Evolutionary conservation across 2,329 filamentous ascomycete genomes (phyloP), one percentile per base, ranked within the genome.

Genomic region (Epichloe sp.): DNA sequence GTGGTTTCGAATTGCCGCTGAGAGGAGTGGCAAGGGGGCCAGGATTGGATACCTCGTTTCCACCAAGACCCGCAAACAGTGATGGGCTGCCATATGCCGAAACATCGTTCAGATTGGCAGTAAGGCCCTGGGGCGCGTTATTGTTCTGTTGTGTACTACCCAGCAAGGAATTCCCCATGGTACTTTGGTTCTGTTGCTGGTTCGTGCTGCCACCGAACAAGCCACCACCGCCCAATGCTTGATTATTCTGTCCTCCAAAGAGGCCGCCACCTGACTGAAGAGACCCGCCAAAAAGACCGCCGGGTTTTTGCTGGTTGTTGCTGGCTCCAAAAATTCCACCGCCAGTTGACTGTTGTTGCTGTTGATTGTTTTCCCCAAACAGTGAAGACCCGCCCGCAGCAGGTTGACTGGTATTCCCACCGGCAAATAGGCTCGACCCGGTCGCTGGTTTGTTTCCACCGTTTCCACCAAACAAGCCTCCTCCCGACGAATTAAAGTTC

Each of bases 21-120:
- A 97, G 75, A 0, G 94, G 93, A 0, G 91, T 97, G 8, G 91
- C 93, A 56, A 98, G 76, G 3, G 94, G 93, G 2, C 93, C 93
- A 3, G 89, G 86, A 60, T 89, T 89, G 65, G 66, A 76, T 50
- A 73, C 70, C 70, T 69, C 86, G 69, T 62, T 82, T 63, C 63
- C 76, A 58, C 75, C 75, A 15, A 96, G 71, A 49, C 83, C 85
- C 35, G 83, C 80, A 67, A 97, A 97, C 19, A 98, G 77, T 1
- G 88, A 88, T 44, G 87, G 80, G 49, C 87, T 89, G 41, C 93
- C 93, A 62, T 95, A 98, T 0, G 94, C 91, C 49, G 86, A 88
- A n/a, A 82, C 76, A 56, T 91, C 88, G 53, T 82, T 82, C 51
- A 94, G 79, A 54, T 88, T 93, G 5, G 89, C 83, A 36, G 85